A percentile compares a stretch with the other conserved stretches of the same genome.
Conservation (phyloP, 202 grass and related monocot species). For the Eragrostis tef region DNA sequence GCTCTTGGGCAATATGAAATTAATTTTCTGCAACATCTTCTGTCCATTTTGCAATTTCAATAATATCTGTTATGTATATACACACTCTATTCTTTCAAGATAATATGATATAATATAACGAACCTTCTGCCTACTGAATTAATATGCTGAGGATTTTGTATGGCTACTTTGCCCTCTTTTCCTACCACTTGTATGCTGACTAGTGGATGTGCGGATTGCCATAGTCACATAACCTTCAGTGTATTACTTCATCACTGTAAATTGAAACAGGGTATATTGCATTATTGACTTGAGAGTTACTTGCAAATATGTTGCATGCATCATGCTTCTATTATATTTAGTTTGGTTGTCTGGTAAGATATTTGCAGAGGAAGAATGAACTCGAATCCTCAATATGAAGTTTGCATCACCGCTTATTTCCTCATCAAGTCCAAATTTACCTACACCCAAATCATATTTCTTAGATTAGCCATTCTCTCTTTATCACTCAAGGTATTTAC, state of each 20-base stretch:
- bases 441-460: constrained; percentile 1
- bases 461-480: background rate
- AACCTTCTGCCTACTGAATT: constrained; percentile 7
- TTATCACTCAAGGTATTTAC: constrained; percentile 18
- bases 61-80: constrained; percentile 11
- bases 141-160: background rate
- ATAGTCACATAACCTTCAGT: constrained; percentile 7
- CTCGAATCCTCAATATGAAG: background rate
- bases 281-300: background rate
- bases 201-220: background rate
- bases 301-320: background rate
- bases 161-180: constrained; percentile 24
- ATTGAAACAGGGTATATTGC: background rate
- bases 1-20: constrained; percentile 2
- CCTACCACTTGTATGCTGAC: background rate
- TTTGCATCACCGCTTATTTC: background rate
- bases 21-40: constrained; percentile 15
- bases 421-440: constrained; percentile 5
- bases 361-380: background rate
- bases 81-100: background rate
- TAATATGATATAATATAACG: background rate
- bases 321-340: constrained; percentile 34
- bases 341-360: background rate
- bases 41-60: background rate
- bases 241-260: background rate